Percentiles rank a stretch among this genome's conserved stretches.
Conservation (phyloP, 1,284 basidiomycete species). For the Trametes hirsuta region DNA sequence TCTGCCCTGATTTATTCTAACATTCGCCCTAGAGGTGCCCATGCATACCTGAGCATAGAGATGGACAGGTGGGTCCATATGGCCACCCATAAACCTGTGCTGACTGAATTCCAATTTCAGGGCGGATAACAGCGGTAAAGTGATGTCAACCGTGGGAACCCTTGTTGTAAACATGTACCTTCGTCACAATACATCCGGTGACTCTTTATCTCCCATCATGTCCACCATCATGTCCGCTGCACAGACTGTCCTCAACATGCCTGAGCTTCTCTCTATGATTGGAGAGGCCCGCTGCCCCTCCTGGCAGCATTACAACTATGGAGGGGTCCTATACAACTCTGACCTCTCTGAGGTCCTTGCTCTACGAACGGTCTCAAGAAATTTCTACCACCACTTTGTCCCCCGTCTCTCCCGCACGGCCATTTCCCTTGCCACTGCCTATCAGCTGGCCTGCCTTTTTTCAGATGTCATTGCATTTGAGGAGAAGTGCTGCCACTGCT, state of each 20-base stretch:
- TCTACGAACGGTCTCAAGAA: not conserved
- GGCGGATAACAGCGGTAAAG: too few relatives aligned
- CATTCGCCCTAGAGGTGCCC: too few relatives aligned
- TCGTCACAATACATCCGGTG: not conserved
- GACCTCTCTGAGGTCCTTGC: not conserved
- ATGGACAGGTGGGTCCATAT: too few relatives aligned
- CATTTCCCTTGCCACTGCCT: not conserved
- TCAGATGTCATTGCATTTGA: too few relatives aligned
- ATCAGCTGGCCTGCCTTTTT: not conserved
- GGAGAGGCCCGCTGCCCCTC: not conserved
- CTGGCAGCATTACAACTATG: not conserved
- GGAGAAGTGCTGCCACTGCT: not conserved
- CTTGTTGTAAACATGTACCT: not conserved
- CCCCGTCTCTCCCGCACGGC: not conserved
- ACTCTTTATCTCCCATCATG: not conserved
- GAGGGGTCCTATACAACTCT: not conserved
- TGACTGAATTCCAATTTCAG: too few relatives aligned
- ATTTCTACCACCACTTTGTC: not conserved
- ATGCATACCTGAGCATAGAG: too few relatives aligned
- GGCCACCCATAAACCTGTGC: too few relatives aligned
- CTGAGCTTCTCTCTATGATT: not conserved
- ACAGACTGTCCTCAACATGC: not conserved
- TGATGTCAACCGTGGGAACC: not conserved
- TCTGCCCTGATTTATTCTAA: too few relatives aligned
- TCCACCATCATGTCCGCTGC: not conserved